Base-by-base conservation (phyloP, 2,329 filamentous ascomycete species). In the Cladosporium sp. region DNA sequence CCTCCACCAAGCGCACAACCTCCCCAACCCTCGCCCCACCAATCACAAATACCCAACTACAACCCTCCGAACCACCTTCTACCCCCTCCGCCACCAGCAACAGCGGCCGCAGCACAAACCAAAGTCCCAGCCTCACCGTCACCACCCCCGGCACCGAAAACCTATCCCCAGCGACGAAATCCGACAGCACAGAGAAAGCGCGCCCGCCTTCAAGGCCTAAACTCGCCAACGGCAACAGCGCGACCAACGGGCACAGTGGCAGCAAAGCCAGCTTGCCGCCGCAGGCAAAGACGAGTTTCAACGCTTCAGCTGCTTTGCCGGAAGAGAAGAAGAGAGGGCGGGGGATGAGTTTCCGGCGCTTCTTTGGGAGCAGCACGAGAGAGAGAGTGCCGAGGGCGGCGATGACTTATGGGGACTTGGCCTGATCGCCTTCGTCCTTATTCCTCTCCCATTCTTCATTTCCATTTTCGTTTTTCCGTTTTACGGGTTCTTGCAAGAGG, bases 361-460 rank as follows among this genome's bases (percentile, higher is more conserved):
- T 58, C 34, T 58, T 58, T 20, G 55, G 55, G 1, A 7, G 52
- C 3, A 15, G 34, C 5, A 19, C 37, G 39, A 58, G 12, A 19
- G 49, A 42, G 30, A 51, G 30, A 45, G 5, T 25, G 37, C 38
- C 45, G 37, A 40, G 55, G 47, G 36, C 45, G 17, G 55, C 45
- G 45, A 58, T 58, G 55, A 51, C 49, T 15, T 58, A 58, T 43
- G 55, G 55, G 9, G 55, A 58, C 38, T 45, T 58, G 55, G 55
- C 49, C 42, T 58, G 55, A 56, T 49, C 17, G 9, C 17, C 3
- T 28, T 28, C 8, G 15, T 28, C 3, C 4, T 15, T 28, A 11
- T 19, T 22, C 6, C 22, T 17, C 5, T 9, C 19, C 15, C 15
- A n/a, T n/a, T n/a, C n/a, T n/a, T n/a, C n/a, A 11, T 20, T 40